Evolutionary conservation across 352 stramenopile genomes (phyloP), one percentile per base, ranked within the genome.

Genomic region (Pythium folliculosum): DNA sequence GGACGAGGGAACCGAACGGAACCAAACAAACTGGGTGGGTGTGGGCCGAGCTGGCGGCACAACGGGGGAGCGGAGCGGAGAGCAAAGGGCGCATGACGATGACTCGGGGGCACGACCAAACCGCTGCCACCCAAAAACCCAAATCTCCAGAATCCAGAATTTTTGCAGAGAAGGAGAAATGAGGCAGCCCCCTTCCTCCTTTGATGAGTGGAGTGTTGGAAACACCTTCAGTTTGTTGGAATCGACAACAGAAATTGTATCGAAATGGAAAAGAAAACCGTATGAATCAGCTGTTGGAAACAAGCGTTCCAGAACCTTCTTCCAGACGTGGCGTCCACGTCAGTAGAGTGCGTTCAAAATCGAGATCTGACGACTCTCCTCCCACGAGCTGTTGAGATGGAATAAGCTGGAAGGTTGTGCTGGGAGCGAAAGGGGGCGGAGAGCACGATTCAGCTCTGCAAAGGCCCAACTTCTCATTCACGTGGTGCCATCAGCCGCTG

Each of bases 11-110:
- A 65, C 25, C 47, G 52, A 68, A 68, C 57, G 38, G 52, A 57
- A 68, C 52, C 52, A 49, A 62, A 40, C 58, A 49, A 65, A 68
- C 50, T 68, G 62, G 62, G 62, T 68, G 62, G 58, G 58, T 44
- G 60, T 21, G 59, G 59, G 37, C 54, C 17, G 58, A 57, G 30
- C 32, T 51, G 27, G 25, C 35, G 27, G 35, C 40, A n/a, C 40
- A 47, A 51, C 38, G 13, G 54, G 14, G 37, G 48, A 58, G 47
- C 52, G 17, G 53, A 63, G 37, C 23, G 60, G 60, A 44, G 62
- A 69, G 52, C 62, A 55, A 63, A 69, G 53, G 53, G 30, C 53
- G 53, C 38, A 38, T n/a, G 17, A 35, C 47, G 59, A 66, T 66
- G 60, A 66, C 49, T 51, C 25, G 38, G 37, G n/a, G 19, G 5